Conservation (phyloP, 106 monocot genomes). For the Chionographis japonica region DNA sequence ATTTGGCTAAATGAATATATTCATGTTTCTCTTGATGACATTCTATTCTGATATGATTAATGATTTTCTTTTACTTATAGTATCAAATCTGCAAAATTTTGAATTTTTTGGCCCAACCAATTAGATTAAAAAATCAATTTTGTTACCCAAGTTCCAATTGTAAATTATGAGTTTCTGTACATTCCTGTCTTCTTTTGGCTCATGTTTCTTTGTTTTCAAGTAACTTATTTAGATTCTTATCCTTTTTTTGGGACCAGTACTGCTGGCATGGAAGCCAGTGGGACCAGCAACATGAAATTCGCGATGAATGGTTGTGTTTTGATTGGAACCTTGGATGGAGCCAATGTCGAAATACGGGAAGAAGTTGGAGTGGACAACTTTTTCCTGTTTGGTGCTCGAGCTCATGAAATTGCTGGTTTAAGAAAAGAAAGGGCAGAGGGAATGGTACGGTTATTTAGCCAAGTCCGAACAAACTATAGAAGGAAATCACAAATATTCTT, state of each 20-base stretch:
- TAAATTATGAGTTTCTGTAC: neutral
- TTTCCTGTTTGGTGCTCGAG: slow-evolving; percentile 93
- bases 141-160: too few species aligned
- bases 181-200: neutral
- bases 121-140: too few species aligned
- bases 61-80: too few species aligned
- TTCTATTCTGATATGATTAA: neutral
- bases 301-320: slow-evolving; percentile 95
- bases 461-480: neutral
- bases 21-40: neutral
- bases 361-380: slow-evolving; percentile 97
- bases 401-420: slow-evolving; percentile 79
- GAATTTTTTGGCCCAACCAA: too few species aligned
- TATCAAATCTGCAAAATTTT: too few species aligned
- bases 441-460: slow-evolving; percentile 38
- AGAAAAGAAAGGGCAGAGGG: slow-evolving; percentile 91
- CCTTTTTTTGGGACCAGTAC: slow-evolving; percentile 40
- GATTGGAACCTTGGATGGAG: slow-evolving; percentile 99
- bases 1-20: too few species aligned
- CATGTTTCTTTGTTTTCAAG: neutral
- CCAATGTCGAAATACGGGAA: slow-evolving; percentile 96
- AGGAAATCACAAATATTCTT: neutral
- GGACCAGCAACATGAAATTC: slow-evolving; percentile 99
- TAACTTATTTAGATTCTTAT: neutral
- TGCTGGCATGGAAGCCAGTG: slow-evolving; percentile 99